phyloP scores from a whole-genome alignment of 148 eudicot species.

The Chenopodium quinoa region DNA sequence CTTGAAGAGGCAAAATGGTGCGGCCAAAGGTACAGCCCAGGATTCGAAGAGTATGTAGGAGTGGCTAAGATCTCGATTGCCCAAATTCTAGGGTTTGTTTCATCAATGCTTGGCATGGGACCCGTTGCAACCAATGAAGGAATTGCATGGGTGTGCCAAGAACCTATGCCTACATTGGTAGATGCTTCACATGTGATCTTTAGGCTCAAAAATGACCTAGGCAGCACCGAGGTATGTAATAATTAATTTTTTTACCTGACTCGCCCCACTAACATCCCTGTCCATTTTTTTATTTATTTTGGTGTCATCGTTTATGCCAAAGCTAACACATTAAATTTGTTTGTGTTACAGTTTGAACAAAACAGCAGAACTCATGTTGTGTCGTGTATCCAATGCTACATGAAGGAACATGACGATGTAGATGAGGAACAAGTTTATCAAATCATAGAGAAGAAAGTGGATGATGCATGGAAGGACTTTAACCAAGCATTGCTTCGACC shows the following conservation, averaged over 20 bases:
- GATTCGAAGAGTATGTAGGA: conserved; percentile 39
- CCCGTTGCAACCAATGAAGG: conserved; percentile 31
- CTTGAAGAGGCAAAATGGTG: conserved; percentile 40
- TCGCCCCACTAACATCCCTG: too few relatives aligned
- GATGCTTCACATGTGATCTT: conserved; percentile 24
- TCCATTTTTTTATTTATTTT: too few relatives aligned
- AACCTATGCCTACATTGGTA: conserved; percentile 30
- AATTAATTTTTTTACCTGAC: too few relatives aligned
- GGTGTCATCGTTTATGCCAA: too few relatives aligned
- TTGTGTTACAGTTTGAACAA: too few relatives aligned
- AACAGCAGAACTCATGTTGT: too few relatives aligned
- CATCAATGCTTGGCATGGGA: conserved; percentile 37
- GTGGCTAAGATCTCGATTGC: conserved; percentile 20
- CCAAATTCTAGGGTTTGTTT: conserved; percentile 14
- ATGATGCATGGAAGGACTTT: conserved; percentile 39
- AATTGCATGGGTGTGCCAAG: conserved; percentile 35
- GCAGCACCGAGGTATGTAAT: conserved; percentile 33
- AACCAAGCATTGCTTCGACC: conserved; percentile 36
- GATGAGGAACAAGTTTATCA: too few relatives aligned
- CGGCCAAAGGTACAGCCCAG: conserved; percentile 28
- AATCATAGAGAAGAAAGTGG: conserved; percentile 1
- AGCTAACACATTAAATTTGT: too few relatives aligned
- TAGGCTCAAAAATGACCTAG: conserved; percentile 41
- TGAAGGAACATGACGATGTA: too few relatives aligned
- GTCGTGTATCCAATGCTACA: too few relatives aligned